Evolutionary conservation across 1,284 basidiomycete genomes (phyloP), one percentile per base, ranked within the genome.

Genomic region (Moniliella sp.): DNA sequence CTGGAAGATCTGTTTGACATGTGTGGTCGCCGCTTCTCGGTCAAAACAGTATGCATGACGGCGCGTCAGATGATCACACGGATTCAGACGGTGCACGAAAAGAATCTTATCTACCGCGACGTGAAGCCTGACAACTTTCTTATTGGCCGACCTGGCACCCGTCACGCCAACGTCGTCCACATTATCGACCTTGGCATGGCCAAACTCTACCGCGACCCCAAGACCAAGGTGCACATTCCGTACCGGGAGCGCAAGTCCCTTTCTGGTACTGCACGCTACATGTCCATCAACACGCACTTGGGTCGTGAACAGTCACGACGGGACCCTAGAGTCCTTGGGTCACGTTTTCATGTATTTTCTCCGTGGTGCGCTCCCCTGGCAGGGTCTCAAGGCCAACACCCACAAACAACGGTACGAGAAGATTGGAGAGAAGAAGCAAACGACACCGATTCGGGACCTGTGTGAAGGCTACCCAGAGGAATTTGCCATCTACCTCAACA

Each of bases 361-460:
- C 46, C 81, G 83, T 46, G 83, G 86, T 33, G 77, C 80, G 40
- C 74, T 93, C 27, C 86, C 86, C 13, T 93, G 86, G 86, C 86
- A 93, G 64, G 84, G 84, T 34, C 73, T 93, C 60, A 91, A 93
- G 69, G 86, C 84, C 40, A 83, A 83, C 21, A 91, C 84, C 37
- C 25, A 32, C 31, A 93, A 93, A 73, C 86, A 94, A 69, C 91
- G 93, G 68, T 91, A 93, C 65, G 86, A 93, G 63, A 75, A 83
- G 37, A 94, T 94, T 67, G 91, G 91, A 83, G 86, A 93, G 68
- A 94, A 93, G 74, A 86, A 93, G 73, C 93, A 93, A 84, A 91
- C 84, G 18, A 91, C 84, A 0, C 82, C 86, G 13, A 93, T 83
- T 36, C 83, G 93, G 61, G 69, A 84, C 36, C 73, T 94, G 15